These are phyloP conservation scores for Chara braunii DNA, from an alignment of 139 green algal species.

Conservation along the genomic window DNA sequence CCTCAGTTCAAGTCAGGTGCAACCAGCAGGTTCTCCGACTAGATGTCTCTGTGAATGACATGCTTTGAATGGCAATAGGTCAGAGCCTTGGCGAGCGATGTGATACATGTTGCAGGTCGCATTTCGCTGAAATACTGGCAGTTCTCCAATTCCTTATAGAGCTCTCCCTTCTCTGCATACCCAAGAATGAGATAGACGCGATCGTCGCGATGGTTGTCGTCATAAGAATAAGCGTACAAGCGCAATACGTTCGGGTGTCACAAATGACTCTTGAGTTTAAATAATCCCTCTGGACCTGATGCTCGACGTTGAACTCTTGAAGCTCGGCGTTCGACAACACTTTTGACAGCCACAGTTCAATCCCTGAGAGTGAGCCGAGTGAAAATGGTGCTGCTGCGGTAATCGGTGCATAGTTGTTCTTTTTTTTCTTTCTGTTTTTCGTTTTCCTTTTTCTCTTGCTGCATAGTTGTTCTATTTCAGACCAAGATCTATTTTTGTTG, in stretches of 20 bases:
- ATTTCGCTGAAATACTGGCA: constrained; percentile 66
- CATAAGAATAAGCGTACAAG: constrained; percentile 50
- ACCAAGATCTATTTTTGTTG: too few relatives aligned
- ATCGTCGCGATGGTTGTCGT: too few relatives aligned
- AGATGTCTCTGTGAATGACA: constrained; percentile 96
- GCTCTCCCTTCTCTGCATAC: constrained; percentile 83
- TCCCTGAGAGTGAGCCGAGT: too few relatives aligned
- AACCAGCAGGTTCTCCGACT: constrained; percentile 89
- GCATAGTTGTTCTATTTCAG: too few relatives aligned
- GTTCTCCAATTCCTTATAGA: constrained; percentile 86
- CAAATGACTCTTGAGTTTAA: constrained; percentile 94
- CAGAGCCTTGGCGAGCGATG: constrained; percentile 65
- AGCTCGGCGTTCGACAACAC: too few relatives aligned
- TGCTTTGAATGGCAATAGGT: constrained; percentile 90
- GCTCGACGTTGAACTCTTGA: constrained; percentile 82
- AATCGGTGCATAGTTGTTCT: too few relatives aligned
- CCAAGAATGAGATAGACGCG: constrained; percentile 94
- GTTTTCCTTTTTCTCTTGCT: too few relatives aligned
- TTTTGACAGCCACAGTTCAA: too few relatives aligned
- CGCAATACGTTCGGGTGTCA: constrained; percentile 91
- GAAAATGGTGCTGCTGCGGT: too few relatives aligned
- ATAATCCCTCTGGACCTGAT: constrained; percentile 87
- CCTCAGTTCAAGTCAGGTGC: constrained; percentile 74
- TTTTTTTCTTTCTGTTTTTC: too few relatives aligned
- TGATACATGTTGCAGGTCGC: constrained; percentile 60